phyloP scores from a whole-genome alignment of 2,329 filamentous ascomycete species.

The Chaetothyriales sp. region DNA sequence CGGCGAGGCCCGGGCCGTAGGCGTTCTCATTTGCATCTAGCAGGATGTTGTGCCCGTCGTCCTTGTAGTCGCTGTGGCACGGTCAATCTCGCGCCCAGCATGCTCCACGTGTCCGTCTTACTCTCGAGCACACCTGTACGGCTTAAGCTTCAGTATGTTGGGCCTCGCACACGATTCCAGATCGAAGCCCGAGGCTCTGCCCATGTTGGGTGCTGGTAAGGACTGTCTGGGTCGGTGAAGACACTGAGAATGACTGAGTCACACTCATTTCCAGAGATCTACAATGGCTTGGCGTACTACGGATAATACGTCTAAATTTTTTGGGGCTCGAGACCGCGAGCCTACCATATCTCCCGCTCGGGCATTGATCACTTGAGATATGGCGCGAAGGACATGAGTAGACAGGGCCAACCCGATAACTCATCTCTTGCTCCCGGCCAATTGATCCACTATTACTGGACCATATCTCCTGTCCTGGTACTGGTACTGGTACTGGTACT shows the following conservation, averaged over 20 bases:
- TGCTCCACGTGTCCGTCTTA: slow-evolving; percentile 30
- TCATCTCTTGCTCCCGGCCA: too few species aligned
- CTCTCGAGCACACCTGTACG: slow-evolving; percentile 73
- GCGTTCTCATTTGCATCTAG: slow-evolving; percentile 98
- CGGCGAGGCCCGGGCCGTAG: slow-evolving; percentile 64
- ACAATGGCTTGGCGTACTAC: not conserved
- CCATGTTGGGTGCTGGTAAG: not conserved
- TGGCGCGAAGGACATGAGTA: too few species aligned
- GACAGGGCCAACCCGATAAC: too few species aligned
- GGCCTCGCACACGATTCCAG: slow-evolving; percentile 60
- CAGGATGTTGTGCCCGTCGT: slow-evolving; percentile 88
- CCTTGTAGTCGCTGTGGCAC: slow-evolving; percentile 78
- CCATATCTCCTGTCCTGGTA: too few species aligned
- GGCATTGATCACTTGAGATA: too few species aligned
- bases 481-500: too few species aligned
- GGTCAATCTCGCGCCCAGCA: slow-evolving; percentile 20
- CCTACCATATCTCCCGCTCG: too few species aligned
- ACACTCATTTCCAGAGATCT: not conserved
- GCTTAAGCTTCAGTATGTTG: slow-evolving; percentile 63
- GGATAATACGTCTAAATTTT: too few species aligned
- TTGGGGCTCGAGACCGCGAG: too few species aligned
- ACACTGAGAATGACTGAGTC: not conserved
- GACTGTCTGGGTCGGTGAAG: not conserved
- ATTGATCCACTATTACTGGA: too few species aligned
- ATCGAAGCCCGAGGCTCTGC: slow-evolving; percentile 46